Percentiles rank a stretch among this genome's conserved stretches.
These are phyloP conservation scores for Calonectria honghensis DNA, from an alignment of 2,329 filamentous ascomycete species.

Conservation along the genomic window DNA sequence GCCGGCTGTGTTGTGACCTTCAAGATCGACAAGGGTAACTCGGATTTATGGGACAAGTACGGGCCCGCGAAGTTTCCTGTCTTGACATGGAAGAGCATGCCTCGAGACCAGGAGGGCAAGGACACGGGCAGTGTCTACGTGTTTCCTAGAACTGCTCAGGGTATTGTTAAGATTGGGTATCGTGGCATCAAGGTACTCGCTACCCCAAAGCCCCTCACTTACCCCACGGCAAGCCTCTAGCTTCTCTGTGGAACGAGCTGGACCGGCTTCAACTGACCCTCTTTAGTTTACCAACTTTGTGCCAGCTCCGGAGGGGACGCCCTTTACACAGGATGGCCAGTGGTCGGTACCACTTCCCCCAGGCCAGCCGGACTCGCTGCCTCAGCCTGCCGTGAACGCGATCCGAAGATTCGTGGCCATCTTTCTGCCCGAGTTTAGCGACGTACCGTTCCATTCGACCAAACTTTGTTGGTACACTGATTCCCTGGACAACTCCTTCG, in stretches of 20 bases:
- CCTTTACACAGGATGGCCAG: constrained; percentile 26
- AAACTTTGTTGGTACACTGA: constrained; percentile 8
- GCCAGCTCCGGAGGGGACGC: constrained; percentile 17
- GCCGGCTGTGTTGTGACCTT: no score
- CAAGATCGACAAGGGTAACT: no score
- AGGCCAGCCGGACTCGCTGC: no score
- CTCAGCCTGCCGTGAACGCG: not conserved
- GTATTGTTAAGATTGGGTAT: no score
- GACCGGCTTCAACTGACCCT: not conserved
- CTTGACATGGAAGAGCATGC: no score
- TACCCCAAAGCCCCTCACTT: not conserved
- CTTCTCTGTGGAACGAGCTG: not conserved
- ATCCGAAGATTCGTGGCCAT: not conserved
- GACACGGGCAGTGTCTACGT: no score
- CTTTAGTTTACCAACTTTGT: constrained; percentile 32
- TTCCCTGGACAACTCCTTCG: not conserved
- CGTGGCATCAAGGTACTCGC: not conserved
- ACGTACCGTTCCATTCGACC: not conserved
- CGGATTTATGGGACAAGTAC: no score
- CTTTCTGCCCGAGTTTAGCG: constrained; percentile 1
- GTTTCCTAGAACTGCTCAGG: no score
- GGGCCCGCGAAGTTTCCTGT: no score
- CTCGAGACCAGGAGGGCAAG: no score
- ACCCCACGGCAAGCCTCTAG: not conserved
- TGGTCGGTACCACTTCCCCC: constrained; percentile 21